phyloP scores from a whole-genome alignment of 1,284 basidiomycete species.

The Wolfiporia cocos region DNA sequence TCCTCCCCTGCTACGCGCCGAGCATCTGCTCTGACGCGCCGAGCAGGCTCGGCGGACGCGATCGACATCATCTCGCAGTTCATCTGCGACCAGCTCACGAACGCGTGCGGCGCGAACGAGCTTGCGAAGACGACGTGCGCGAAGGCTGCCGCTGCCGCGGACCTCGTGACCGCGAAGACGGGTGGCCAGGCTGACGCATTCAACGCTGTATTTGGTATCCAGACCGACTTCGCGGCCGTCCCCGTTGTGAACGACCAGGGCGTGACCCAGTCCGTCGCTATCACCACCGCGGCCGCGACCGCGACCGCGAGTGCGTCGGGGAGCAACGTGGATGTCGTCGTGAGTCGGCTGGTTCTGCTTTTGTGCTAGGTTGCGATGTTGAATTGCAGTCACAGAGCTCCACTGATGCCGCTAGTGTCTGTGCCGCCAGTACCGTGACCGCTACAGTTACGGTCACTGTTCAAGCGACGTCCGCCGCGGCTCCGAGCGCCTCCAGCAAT shows the following conservation, averaged over 20 bases:
- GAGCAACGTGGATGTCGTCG: no score
- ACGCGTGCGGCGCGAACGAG: slow-evolving; percentile 44
- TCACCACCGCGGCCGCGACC: background rate
- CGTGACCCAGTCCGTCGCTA: background rate
- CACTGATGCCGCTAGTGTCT: no score
- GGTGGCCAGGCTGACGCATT: slow-evolving; percentile 54
- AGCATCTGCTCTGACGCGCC: slow-evolving; percentile 36
- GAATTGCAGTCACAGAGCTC: no score
- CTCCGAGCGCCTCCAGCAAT: no score
- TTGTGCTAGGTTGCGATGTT: no score
- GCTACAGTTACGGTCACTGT: no score
- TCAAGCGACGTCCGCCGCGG: no score
- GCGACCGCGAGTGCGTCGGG: no score
- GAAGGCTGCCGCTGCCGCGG: slow-evolving; percentile 36
- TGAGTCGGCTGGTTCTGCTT: no score
- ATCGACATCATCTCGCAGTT: slow-evolving; percentile 48
- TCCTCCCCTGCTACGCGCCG: slow-evolving; percentile 9
- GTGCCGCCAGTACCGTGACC: no score
- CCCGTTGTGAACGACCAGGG: slow-evolving; percentile 23
- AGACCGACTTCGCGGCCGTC: slow-evolving; percentile 25
- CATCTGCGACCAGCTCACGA: slow-evolving; percentile 49
- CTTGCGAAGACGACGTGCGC: slow-evolving; percentile 47
- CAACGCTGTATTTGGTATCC: slow-evolving; percentile 49
- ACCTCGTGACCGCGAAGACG: slow-evolving; percentile 34
- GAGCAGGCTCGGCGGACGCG: slow-evolving; percentile 40